These are phyloP conservation scores for Wickerhamomyces sp. DNA, from an alignment of 1,139 yeast species.

Conservation along the genomic window DNA sequence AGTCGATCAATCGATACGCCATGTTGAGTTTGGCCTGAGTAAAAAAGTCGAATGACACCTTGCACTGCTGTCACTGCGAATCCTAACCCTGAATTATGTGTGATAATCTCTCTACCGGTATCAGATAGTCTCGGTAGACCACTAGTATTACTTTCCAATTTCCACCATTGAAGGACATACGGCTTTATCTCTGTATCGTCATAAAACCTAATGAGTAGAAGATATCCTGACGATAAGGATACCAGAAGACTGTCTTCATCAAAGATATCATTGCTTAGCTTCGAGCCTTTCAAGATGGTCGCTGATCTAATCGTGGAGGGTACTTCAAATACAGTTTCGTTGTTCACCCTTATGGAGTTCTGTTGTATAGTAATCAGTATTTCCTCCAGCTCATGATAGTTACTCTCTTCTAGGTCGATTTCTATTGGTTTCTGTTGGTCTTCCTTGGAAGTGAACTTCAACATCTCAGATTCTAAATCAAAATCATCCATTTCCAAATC, in stretches of 20 bases:
- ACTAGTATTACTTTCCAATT: slow-evolving; percentile 20
- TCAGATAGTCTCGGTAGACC: slow-evolving; percentile 27
- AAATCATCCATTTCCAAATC: slow-evolving; percentile 18
- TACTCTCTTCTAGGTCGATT: slow-evolving; percentile 2
- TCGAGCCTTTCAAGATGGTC: slow-evolving; percentile 30
- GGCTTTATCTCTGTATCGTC: slow-evolving; percentile 33
- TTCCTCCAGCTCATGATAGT: slow-evolving; percentile 14
- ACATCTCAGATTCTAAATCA: slow-evolving; percentile 20
- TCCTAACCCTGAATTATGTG: slow-evolving; percentile 38
- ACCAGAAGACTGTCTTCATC: slow-evolving; percentile 42
- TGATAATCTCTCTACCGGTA: slow-evolving; percentile 33
- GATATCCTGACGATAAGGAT: slow-evolving; percentile 39
- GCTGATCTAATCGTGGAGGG: slow-evolving; percentile 38
- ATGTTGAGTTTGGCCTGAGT: slow-evolving; percentile 32
- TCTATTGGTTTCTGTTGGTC: slow-evolving; percentile 3
- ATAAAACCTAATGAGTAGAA: slow-evolving; percentile 35
- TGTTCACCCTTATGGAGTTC: slow-evolving; percentile 32
- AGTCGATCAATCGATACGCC: slow-evolving; percentile 39
- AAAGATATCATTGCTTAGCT: slow-evolving; percentile 2
- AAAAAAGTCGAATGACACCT: slow-evolving; percentile 36
- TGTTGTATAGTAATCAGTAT: slow-evolving; percentile 31
- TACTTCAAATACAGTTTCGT: slow-evolving; percentile 33
- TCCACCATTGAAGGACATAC: slow-evolving; percentile 53
- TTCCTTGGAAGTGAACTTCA: slow-evolving; percentile 13
- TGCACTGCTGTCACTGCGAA: slow-evolving; percentile 38